phyloP scores from a whole-genome alignment of 768 basidiomycete species.

The Hygrophorus russula region DNA sequence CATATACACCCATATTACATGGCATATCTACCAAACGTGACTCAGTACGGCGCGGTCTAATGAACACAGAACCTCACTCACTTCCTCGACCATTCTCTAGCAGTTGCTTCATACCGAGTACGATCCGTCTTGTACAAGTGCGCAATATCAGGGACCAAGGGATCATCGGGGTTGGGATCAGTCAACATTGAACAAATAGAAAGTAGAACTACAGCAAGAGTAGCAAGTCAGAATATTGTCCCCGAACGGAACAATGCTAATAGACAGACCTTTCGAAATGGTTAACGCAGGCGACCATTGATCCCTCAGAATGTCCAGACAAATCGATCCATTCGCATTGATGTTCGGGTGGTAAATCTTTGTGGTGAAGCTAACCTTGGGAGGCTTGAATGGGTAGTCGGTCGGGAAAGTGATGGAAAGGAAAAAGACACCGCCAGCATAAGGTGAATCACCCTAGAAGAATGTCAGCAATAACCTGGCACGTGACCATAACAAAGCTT shows the following conservation, averaged over 20 bases:
- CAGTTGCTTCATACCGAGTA: conserved; percentile 92
- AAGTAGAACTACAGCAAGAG: conserved; percentile 57
- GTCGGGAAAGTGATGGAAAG: conserved; percentile 87
- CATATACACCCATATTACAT: conserved; percentile 14
- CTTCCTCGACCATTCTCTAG: conserved; percentile 99
- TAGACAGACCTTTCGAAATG: conserved; percentile 82
- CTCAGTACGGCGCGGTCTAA: not conserved
- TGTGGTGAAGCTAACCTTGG: conserved; percentile 99
- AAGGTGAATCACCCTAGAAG: conserved; percentile 87
- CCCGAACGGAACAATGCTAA: not conserved
- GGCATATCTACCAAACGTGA: conserved; percentile 22
- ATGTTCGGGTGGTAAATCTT: conserved; percentile 99
- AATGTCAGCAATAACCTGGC: conserved; percentile 2
- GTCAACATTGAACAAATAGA: conserved; percentile 99
- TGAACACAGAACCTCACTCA: conserved; percentile 28
- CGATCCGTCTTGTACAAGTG: conserved; percentile 99
- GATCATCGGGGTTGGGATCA: conserved; percentile 98
- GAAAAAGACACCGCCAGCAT: conserved; percentile 99
- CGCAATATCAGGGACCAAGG: conserved; percentile 96
- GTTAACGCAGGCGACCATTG: conserved; percentile 99
- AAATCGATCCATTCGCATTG: conserved; percentile 99
- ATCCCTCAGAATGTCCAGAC: conserved; percentile 95
- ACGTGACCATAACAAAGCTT: conserved; percentile 10
- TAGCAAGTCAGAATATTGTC: not conserved
- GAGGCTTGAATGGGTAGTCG: conserved; percentile 99